Conservation (phyloP, 164 flowering plant species). For the Vitis amurensis region DNA sequence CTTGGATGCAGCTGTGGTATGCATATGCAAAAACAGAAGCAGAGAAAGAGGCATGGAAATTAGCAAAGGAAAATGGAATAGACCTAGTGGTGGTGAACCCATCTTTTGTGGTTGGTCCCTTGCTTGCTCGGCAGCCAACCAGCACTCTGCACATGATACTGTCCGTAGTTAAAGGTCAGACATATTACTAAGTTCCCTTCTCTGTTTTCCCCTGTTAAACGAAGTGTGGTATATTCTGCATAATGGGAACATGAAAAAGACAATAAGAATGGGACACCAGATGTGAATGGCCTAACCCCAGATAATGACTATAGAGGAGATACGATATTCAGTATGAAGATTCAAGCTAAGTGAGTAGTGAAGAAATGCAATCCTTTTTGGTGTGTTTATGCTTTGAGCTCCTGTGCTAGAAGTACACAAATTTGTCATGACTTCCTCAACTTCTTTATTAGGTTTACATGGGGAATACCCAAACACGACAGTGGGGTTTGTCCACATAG, state of each 20-base stretch:
- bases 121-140: constrained; percentile 84
- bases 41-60: constrained; percentile 71
- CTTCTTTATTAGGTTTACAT: constrained; percentile 35
- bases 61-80: constrained; percentile 53
- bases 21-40: constrained; percentile 76
- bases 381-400: too few relatives aligned
- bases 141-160: constrained; percentile 66
- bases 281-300: too few relatives aligned
- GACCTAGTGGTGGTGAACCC: constrained; percentile 83
- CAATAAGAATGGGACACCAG: too few relatives aligned
- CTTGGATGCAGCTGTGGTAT: constrained; percentile 68
- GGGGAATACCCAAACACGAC: constrained; percentile 67
- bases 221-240: too few relatives aligned
- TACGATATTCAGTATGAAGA: too few relatives aligned
- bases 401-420: too few relatives aligned
- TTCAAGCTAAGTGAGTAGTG: too few relatives aligned
- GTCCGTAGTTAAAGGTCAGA: constrained; percentile 57
- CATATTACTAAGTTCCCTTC: neutral
- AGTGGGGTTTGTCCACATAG: constrained; percentile 87
- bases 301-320: too few relatives aligned
- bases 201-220: too few relatives aligned
- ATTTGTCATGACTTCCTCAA: neutral
- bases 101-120: constrained; percentile 78
- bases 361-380: too few relatives aligned
- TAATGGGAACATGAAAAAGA: too few relatives aligned